Evolutionary conservation across 106 monocot genomes (phyloP).

Genomic region (Apostasia shenzhenica): DNA sequence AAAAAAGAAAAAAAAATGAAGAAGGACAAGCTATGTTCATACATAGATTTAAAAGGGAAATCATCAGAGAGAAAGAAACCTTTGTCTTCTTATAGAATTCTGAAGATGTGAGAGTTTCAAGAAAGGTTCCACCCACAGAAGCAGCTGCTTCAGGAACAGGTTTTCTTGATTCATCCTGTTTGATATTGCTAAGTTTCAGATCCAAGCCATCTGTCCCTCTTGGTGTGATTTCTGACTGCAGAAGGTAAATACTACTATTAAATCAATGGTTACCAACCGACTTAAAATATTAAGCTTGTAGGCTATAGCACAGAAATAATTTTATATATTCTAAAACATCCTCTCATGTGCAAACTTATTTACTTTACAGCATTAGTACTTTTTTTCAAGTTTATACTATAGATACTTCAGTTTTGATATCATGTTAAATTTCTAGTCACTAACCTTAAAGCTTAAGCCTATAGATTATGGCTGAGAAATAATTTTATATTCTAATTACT

Average conservation of each 20-base stretch:
- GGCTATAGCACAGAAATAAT: too few species aligned
- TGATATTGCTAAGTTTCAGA: slow-evolving; percentile 25
- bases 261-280: too few species aligned
- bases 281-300: too few species aligned
- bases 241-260: neutral
- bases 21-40: neutral
- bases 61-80: slow-evolving; percentile 13
- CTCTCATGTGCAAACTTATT: too few species aligned
- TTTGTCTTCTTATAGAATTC: slow-evolving; percentile 67
- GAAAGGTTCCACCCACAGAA: slow-evolving; percentile 46
- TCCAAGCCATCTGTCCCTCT: slow-evolving; percentile 21
- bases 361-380: too few species aligned
- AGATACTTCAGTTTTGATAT: too few species aligned
- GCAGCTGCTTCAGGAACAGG: slow-evolving; percentile 19
- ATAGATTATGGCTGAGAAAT: too few species aligned
- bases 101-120: slow-evolving; percentile 54
- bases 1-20: neutral
- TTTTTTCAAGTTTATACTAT: too few species aligned
- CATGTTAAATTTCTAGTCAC: too few species aligned
- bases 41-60: neutral
- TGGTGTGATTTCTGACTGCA: slow-evolving; percentile 58
- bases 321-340: too few species aligned
- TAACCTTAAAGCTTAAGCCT: too few species aligned
- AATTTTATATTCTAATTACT: too few species aligned
- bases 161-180: neutral